Base-by-base conservation (phyloP, 495 filamentous ascomycete species). In the Stereocaulon alpinum region DNA sequence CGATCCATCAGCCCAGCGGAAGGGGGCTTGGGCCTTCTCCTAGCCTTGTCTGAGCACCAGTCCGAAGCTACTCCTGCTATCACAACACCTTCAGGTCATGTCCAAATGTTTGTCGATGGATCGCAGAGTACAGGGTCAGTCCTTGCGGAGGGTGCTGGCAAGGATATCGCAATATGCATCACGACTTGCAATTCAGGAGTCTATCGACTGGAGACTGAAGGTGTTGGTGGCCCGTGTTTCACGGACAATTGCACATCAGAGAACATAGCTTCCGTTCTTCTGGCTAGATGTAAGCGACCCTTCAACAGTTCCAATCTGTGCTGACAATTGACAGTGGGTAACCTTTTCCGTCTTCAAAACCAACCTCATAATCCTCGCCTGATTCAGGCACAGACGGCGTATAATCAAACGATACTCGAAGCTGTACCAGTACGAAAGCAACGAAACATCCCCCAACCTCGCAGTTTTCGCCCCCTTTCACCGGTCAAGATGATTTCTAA, bases 401-500 rank as follows among this genome's bases (percentile, higher is more conserved):
- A 81, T 56, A 77, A 90, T 67, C 83, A 84, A 55, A 89, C 88
- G 57, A 80, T 92, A 32, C 74, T 98, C 44, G 81, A 83, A 18
- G 82, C 83, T 6, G 73, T 94, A n/a, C 79, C 81, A 43, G 72
- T 89, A 40, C 76, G 77, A 47, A 69, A 79, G 61, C 81, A 83
- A 47, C 77, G 78, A 6, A 79, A 84, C 67, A 85, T 76, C 68
- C 74, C 74, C 59, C 82, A 74, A 65, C 80, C 63, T 61, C 77
- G 61, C 61, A 77, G 77, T 0, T 85, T 88, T 64, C 79, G 89
- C 22, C 84, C 87, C 12, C 80, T 84, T 12, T 96, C 91, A 11
- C 92, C 93, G 0, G 88, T 92, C 40, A 98, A 97, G 70, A 72
- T 96, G 66, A 78, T 98, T 29, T 93, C 91, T 0, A 93, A 80